Base-by-base conservation (phyloP, 495 filamentous ascomycete species). In the Tuber microsphaerosporum region DNA sequence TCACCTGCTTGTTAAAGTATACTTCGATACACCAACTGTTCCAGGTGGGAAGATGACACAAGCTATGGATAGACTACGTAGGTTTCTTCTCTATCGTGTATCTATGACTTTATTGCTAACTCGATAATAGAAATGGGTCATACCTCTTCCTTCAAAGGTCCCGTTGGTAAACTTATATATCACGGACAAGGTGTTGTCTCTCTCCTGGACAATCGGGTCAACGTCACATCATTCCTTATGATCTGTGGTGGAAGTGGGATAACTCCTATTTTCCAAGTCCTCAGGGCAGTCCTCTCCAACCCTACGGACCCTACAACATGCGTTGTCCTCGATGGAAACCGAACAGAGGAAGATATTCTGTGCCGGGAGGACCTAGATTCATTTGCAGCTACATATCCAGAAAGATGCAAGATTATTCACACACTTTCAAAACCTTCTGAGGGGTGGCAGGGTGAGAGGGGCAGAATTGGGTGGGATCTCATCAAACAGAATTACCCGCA, bases 221-320 rank as follows among this genome's bases (percentile, higher is more conserved):
- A 77, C 2, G 89, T 97, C 1, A 87, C 87, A 61, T 87, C 86
- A 39, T 94, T 98, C 83, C 86, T 90, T 78, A 97, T 98, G 94
- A 91, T 98, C 71, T 95, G 92, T 76, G 94, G 88, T 43, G 94
- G 94, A 48, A 92, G 89, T 4, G 94, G 94, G 3, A 92, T 98
- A 80, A 98, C 94, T 61, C 94, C 94, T 1, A 92, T 97, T 74
- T 97, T 91, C 85, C 92, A 97, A 77, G 93, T 97, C 1, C 86
- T 97, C 48, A 86, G 93, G 43, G 92, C 93, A 6, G 89, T 95
- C 2, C 88, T 93, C 84, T 85, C 87, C 69, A 82, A 85, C 70
- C 73, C 39, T 42, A 79, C 77, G 44, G 86, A 86, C 44, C 69
- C 75, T 72, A 85, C 87, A 1, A 74, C 72, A 34, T 82, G 94